These are phyloP conservation scores for Candida ascalaphidarum DNA, from an alignment of 805 yeast genomes.

Conservation along the genomic window DNA sequence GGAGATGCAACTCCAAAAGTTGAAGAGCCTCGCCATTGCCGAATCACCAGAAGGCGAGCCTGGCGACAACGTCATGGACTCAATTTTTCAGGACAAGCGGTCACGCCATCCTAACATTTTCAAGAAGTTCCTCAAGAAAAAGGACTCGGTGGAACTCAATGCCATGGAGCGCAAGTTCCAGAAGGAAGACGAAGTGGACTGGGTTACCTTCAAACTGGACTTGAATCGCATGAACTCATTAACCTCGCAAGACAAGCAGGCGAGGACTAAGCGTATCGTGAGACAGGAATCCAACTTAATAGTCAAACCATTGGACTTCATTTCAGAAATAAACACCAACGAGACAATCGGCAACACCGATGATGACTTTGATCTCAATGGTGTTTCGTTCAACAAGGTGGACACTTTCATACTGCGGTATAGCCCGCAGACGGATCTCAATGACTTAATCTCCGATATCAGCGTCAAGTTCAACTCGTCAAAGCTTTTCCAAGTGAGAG, in stretches of 20 bases:
- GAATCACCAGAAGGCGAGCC: conserved; percentile 8
- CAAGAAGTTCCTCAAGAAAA: conserved; percentile 31
- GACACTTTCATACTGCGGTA: conserved; percentile 26
- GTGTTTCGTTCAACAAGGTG: conserved; percentile 15
- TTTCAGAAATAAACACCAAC: conserved; percentile 33
- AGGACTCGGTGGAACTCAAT: conserved; percentile 18
- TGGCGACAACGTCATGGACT: conserved; percentile 22
- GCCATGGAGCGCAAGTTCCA: conserved; percentile 39
- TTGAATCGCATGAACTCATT: conserved; percentile 67
- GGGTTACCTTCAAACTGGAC: conserved; percentile 17
- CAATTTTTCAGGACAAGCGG: conserved; percentile 34
- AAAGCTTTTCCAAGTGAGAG: conserved; percentile 48
- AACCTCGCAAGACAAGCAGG: conserved; percentile 57
- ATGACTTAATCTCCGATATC: conserved; percentile 33
- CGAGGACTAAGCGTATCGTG: conserved; percentile 53
- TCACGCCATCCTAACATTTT: conserved; percentile 37
- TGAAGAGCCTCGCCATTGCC: conserved; percentile 11
- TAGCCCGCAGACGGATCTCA: conserved; percentile 20
- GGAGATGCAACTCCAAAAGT: conserved; percentile 14
- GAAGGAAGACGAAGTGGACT: conserved; percentile 22
- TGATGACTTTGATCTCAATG: conserved; percentile 10
- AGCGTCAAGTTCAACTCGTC: conserved; percentile 29
- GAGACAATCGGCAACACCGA: conserved; percentile 19
- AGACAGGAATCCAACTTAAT: conserved; percentile 28
- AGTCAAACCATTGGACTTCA: conserved; percentile 33